Evolutionary conservation across 2,329 filamentous ascomycete genomes (phyloP), one percentile per base, ranked within the genome.

Genomic region (Fusarium veterinarium): DNA sequence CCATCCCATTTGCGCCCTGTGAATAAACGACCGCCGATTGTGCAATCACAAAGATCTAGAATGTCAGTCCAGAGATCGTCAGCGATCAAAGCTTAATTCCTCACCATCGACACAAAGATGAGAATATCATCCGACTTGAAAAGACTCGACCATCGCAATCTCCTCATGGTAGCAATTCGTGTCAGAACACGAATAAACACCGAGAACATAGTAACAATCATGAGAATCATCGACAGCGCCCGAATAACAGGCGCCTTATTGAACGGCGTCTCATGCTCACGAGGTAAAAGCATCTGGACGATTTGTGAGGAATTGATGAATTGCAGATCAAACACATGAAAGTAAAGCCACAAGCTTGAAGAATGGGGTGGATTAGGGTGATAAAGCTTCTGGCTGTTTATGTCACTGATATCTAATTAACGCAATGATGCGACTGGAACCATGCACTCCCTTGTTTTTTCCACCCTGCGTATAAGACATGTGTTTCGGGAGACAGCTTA

Each of bases 241-340:
- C 64, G 35, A 8, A 67, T 53, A 3, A 67, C 25, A 7, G 63
- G 63, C n/a, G 64, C 52, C 7, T 67, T 67, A 13, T 67, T 67
- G 19, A 67, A 67, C 6, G 46, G 63, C 10, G 63, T 62, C 46
- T 67, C 63, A 67, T 67, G 64, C 41, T 67, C 64, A n/a, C 64
- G 63, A 5, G 55, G n/a, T 1, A 33, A 44, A n/a, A 62, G 40
- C 63, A 67, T 67, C 41, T 67, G 42, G 60, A 62, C 19, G 19
- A 46, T 13, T 23, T 49, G 46, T 11, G 41, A 19, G 12, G 10
- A n/a, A 19, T 46, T 33, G 33, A 9, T n/a, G 40, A 46, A 38
- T 28, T 48, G 20, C 28, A 40, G 33, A 31, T 33, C 33, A 35
- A 13, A 4, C 35, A 48, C 41, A 40, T 59, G 12, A 40, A 55